Conservation (phyloP, 139 green algal genomes). For the Haematococcus lacustris region DNA sequence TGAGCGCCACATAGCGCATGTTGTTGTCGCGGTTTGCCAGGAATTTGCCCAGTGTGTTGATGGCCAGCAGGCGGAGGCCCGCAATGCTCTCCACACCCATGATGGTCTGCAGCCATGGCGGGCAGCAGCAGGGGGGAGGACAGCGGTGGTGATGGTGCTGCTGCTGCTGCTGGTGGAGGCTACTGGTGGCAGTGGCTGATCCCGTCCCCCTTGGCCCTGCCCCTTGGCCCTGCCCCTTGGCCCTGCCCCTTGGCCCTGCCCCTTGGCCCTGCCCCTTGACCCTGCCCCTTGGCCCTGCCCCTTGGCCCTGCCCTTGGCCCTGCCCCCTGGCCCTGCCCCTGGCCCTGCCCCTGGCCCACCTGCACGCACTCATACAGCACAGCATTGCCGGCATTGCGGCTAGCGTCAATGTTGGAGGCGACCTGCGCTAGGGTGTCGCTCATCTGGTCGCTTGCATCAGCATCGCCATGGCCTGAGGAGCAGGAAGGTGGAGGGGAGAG, state of each 20-base stretch:
- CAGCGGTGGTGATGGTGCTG: too few relatives aligned
- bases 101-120: conserved; percentile 67
- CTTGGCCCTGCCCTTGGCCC: too few relatives aligned
- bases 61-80: conserved; percentile 88
- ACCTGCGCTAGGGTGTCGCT: conserved; percentile 94
- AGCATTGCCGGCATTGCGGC: conserved; percentile 84
- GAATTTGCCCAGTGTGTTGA: conserved; percentile 95
- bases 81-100: conserved; percentile 87
- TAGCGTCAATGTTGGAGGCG: conserved; percentile 80
- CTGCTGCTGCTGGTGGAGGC: too few relatives aligned
- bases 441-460: conserved; percentile 92
- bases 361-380: conserved; percentile 94
- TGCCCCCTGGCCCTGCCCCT: not conserved
- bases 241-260: too few relatives aligned
- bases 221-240: too few relatives aligned
- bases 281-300: too few relatives aligned
- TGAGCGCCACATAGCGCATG: conserved; percentile 95
- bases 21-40: conserved; percentile 85
- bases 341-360: not conserved
- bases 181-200: too few relatives aligned
- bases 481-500: not conserved
- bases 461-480: conserved; percentile 48
- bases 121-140: too few relatives aligned
- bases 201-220: too few relatives aligned
- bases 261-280: too few relatives aligned